phyloP scores from a whole-genome alignment of 805 yeast species.

The Candida michaelii region DNA sequence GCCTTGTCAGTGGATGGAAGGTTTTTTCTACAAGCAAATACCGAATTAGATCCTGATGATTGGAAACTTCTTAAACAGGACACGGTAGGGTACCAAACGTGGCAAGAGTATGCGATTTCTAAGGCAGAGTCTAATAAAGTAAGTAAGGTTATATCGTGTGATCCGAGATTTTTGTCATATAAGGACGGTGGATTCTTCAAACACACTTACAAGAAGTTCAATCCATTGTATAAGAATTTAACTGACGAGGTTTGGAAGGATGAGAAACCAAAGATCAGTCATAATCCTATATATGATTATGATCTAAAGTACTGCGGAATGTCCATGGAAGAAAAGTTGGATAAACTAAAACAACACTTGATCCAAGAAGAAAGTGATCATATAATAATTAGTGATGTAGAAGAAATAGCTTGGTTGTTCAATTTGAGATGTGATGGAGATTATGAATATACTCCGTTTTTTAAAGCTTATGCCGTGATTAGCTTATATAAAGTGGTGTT shows the following conservation, averaged over 20 bases:
- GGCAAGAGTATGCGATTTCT: constrained; percentile 73
- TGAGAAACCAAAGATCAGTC: constrained; percentile 32
- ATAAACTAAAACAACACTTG: constrained; percentile 31
- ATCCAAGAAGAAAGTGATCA: constrained; percentile 20
- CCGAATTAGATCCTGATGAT: constrained; percentile 66
- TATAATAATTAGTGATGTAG: constrained; percentile 59
- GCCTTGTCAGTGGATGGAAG: constrained; percentile 91
- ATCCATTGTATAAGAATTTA: constrained; percentile 33
- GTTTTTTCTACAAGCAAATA: constrained; percentile 86
- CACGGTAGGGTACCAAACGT: constrained; percentile 59
- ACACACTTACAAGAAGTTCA: constrained; percentile 21
- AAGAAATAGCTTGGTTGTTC: constrained; percentile 86
- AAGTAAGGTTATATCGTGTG: constrained; percentile 68
- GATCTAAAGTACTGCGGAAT: constrained; percentile 35
- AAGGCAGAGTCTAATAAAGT: constrained; percentile 52
- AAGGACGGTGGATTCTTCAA: constrained; percentile 43
- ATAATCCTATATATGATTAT: constrained; percentile 32
- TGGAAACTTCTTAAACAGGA: constrained; percentile 87
- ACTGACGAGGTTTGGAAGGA: constrained; percentile 40
- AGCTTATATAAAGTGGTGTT: constrained; percentile 40
- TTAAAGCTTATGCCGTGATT: constrained; percentile 61
- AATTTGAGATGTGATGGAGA: constrained; percentile 69
- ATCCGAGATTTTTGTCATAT: constrained; percentile 69
- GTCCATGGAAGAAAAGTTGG: constrained; percentile 27
- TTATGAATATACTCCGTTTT: constrained; percentile 83